These are phyloP conservation scores for Pyrenopolyporus hunteri DNA, from an alignment of 495 filamentous ascomycete species.

Conservation along the genomic window DNA sequence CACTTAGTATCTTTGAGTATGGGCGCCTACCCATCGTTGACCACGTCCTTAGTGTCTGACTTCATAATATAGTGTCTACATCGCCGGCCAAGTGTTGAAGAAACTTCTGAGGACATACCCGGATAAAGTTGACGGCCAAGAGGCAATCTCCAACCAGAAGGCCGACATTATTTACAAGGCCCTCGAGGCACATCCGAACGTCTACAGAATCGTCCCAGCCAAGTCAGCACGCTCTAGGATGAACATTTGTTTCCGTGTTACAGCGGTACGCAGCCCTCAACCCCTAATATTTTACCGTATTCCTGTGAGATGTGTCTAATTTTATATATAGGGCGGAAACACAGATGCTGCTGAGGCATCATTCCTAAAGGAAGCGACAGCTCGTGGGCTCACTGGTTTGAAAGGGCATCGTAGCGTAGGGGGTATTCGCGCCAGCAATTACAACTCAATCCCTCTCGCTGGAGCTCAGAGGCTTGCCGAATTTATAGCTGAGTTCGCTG, in stretches of 20 bases:
- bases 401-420: conserved; percentile 85
- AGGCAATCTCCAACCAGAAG: conserved; percentile 73
- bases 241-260: conserved; percentile 90
- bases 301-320: conserved; percentile 2
- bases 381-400: conserved; percentile 67
- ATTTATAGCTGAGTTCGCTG: conserved; percentile 65
- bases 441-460: conserved; percentile 66
- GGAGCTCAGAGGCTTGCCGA: conserved; percentile 64
- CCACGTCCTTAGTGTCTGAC: background rate
- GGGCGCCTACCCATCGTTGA: conserved; percentile 6
- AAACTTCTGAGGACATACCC: conserved; percentile 64
- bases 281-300: background rate
- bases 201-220: conserved; percentile 76
- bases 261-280: conserved; percentile 43
- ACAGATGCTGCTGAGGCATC: conserved; percentile 69
- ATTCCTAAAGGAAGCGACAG: conserved; percentile 75
- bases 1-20: conserved; percentile 86
- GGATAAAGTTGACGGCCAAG: conserved; percentile 71
- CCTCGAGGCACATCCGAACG: conserved; percentile 70
- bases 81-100: conserved; percentile 83
- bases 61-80: conserved; percentile 65
- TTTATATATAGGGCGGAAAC: conserved; percentile 52
- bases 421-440: conserved; percentile 68
- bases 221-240: conserved; percentile 78
- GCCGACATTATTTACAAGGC: conserved; percentile 73